Evolutionary conservation across 2,329 filamentous ascomycete species (phyloP).

Genomic region (Aureobasidium sp.): DNA sequence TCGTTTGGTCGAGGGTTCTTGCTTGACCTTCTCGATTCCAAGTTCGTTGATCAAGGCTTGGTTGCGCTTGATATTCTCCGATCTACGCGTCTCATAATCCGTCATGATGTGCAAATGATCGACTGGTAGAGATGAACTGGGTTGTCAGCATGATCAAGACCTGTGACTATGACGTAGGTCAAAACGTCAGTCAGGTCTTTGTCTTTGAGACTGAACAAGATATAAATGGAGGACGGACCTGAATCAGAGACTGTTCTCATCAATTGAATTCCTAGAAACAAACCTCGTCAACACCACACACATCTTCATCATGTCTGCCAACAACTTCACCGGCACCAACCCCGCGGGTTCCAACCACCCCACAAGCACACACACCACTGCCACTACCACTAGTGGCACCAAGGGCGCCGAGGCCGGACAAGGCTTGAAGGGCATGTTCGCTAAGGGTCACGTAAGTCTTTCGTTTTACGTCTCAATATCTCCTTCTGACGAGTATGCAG

Average conservation of each 20-base stretch:
- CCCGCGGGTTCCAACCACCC: neutral
- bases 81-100: conserved; percentile 39
- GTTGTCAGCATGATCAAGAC: neutral
- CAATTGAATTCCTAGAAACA: neutral
- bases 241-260: neutral
- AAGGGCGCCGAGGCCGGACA: neutral
- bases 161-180: neutral
- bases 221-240: neutral
- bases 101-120: conserved; percentile 3
- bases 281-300: neutral
- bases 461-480: neutral
- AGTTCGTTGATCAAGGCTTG: conserved; percentile 41
- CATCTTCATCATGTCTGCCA: conserved; percentile 4
- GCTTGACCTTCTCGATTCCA: conserved; percentile 32
- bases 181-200: neutral
- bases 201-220: neutral
- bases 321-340: conserved; percentile 5
- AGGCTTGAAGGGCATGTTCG: conserved; percentile 9
- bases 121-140: neutral
- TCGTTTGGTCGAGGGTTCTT: conserved; percentile 16
- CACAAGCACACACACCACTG: neutral
- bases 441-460: conserved; percentile 11
- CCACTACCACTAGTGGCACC: neutral
- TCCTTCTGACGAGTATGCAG: neutral
- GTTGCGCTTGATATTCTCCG: conserved; percentile 44